Evolutionary conservation across 1,284 basidiomycete genomes (phyloP), one percentile per base, ranked within the genome.

Genomic region (Microbotryomycetes sp.): DNA sequence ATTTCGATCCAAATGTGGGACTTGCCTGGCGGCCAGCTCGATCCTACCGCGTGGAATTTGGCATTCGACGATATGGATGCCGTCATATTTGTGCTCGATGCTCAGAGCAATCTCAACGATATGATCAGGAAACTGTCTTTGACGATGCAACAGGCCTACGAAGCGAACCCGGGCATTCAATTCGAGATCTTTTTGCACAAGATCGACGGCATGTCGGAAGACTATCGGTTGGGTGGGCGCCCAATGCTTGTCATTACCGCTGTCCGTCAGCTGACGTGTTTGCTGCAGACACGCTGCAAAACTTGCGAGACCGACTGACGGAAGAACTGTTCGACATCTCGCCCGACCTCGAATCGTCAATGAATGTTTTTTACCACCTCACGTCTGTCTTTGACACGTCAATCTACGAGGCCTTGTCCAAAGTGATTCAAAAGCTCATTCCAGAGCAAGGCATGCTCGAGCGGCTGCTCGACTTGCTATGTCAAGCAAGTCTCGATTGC

Each of bases 171-270:
- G 5, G 78, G 81, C 49, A 84, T 94, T 62, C 85, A 86, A 63
- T 82, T 97, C 50, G 91, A 96, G 74, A 85, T 97, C 26, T 97
- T 98, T 72, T 88, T 97, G 18, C 94, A 98, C 79, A 98, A 98
- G 77, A 87, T 91, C 18, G 94, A 97, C 75, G 88, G 87, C 46
- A 78, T 94, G 61, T 86, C 89, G 59, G 91, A 93, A 69, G 94
- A 97, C 70, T 93, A 96, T 74, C 86, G 91, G 70, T 84, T 88
- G 60, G 91, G 91, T 91, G 70, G 29, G 83, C 72, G 28, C 29
- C 56, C n/a, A n/a, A n/a, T n/a, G n/a, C n/a, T n/a, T n/a, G n/a
- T n/a, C n/a, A 11, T n/a, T n/a, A n/a, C n/a, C n/a, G n/a, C n/a
- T n/a, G n/a, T n/a, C n/a, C n/a, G n/a, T n/a, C n/a, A n/a, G n/a